Conservation (phyloP, 2,329 filamentous ascomycete genomes). For the Sporothrix luriei region DNA sequence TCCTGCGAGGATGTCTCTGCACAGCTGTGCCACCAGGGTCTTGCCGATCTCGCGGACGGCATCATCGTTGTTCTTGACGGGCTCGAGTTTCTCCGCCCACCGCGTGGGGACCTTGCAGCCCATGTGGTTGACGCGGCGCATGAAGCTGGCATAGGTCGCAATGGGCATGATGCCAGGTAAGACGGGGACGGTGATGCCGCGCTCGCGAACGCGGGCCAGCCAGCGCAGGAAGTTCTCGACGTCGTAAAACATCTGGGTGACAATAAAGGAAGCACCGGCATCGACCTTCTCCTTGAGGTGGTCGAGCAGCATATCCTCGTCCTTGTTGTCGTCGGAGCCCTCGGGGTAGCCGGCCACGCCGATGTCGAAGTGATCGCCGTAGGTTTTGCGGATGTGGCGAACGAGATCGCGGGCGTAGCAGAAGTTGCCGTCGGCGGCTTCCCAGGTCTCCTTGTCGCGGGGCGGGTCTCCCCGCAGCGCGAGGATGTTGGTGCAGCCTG, state of each 20-base stretch:
- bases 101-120: conserved; percentile 78
- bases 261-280: conserved; percentile 87
- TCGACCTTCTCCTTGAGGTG: conserved; percentile 98
- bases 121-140: conserved; percentile 88
- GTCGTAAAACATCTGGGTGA: conserved; percentile 99
- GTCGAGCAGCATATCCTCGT: conserved; percentile 80
- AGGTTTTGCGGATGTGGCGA: conserved; percentile 72
- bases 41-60: conserved; percentile 90
- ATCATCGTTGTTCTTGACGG: conserved; percentile 94
- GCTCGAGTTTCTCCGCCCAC: conserved; percentile 82
- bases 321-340: conserved; percentile 88
- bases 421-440: conserved; percentile 82
- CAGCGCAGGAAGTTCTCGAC: conserved; percentile 91
- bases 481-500: conserved; percentile 96
- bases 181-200: conserved; percentile 71
- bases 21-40: conserved; percentile 84
- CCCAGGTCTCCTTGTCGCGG: conserved; percentile 91
- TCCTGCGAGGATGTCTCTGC: conserved; percentile 76
- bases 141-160: conserved; percentile 89
- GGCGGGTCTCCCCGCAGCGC: conserved; percentile 92
- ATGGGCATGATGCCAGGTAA: conserved; percentile 94
- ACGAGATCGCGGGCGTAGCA: conserved; percentile 88
- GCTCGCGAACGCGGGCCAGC: conserved; percentile 81
- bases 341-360: conserved; percentile 96
- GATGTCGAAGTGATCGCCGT: conserved; percentile 93